Evolutionary conservation across 495 filamentous ascomycete genomes (phyloP).

Genomic region (Glonium stellatum): DNA sequence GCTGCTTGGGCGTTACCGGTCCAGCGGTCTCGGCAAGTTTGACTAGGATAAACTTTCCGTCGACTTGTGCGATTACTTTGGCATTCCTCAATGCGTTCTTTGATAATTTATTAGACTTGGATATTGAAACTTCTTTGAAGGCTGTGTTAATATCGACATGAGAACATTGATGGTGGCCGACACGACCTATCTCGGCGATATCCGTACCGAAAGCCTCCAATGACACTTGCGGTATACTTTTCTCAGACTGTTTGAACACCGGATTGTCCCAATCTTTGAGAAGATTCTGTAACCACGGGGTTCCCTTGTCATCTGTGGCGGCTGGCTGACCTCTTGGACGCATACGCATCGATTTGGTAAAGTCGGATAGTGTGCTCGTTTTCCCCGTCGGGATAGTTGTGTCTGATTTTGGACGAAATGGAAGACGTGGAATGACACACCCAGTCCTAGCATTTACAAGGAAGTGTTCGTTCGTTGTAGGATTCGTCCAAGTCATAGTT

Average conservation of each 20-base stretch:
- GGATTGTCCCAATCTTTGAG: conserved; percentile 56
- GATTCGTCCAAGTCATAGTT: conserved; percentile 60
- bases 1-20: conserved; percentile 12
- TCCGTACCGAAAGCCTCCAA: conserved; percentile 27
- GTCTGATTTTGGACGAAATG: not conserved
- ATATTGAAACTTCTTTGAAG: conserved; percentile 27
- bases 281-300: conserved; percentile 37
- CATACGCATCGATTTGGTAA: conserved; percentile 17
- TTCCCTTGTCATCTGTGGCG: not conserved
- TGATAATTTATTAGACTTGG: conserved; percentile 52
- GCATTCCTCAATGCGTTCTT: conserved; percentile 57
- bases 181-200: not conserved
- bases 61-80: conserved; percentile 71
- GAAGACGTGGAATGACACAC: conserved; percentile 37
- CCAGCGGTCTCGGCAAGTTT: conserved; percentile 39
- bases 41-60: conserved; percentile 80
- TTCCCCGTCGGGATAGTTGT: not conserved
- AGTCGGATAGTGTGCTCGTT: conserved; percentile 3
- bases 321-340: not conserved
- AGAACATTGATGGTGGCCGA: conserved; percentile 20
- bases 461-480: conserved; percentile 51
- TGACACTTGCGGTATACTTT: conserved; percentile 41
- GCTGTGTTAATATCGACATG: conserved; percentile 27
- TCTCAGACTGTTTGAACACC: conserved; percentile 49
- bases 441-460: conserved; percentile 59